phyloP scores from a whole-genome alignment of 1,284 basidiomycete species.

The Ustilago shanxiensis region DNA sequence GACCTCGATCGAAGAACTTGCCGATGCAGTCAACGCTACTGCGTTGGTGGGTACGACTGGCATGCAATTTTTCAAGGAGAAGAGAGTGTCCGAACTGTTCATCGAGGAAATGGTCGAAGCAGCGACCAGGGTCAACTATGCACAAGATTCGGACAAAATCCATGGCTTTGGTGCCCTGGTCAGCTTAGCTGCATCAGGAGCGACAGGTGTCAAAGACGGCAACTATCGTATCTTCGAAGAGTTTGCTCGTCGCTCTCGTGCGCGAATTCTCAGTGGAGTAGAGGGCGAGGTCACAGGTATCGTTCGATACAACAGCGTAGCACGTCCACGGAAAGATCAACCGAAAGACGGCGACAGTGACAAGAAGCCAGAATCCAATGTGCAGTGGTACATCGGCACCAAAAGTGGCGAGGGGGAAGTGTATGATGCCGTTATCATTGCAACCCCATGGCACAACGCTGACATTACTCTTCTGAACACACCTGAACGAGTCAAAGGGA shows the following conservation, averaged over 20 bases:
- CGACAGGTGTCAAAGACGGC: constrained; percentile 80
- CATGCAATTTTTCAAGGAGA: constrained; percentile 65
- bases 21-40: constrained; percentile 75
- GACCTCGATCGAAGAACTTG: constrained; percentile 77
- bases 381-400: constrained; percentile 64
- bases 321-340: not conserved
- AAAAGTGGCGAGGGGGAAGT: constrained; percentile 57
- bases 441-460: constrained; percentile 65
- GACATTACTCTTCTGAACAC: constrained; percentile 67
- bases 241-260: constrained; percentile 80
- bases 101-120: constrained; percentile 84
- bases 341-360: not conserved
- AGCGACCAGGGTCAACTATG: constrained; percentile 89
- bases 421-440: constrained; percentile 66
- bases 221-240: constrained; percentile 88
- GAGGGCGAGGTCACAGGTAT: constrained; percentile 66
- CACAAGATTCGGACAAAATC: constrained; percentile 78
- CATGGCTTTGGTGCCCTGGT: constrained; percentile 83
- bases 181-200: constrained; percentile 81
- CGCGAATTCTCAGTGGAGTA: constrained; percentile 50
- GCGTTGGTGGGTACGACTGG: constrained; percentile 35
- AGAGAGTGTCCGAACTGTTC: constrained; percentile 57
- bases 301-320: constrained; percentile 42
- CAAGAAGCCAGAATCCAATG: not conserved
- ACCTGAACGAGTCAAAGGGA: constrained; percentile 74